Percentiles rank a stretch among this genome's conserved stretches.
Evolutionary conservation across 2,329 filamentous ascomycete species (phyloP).

Genomic region (Cladosporium sp.): DNA sequence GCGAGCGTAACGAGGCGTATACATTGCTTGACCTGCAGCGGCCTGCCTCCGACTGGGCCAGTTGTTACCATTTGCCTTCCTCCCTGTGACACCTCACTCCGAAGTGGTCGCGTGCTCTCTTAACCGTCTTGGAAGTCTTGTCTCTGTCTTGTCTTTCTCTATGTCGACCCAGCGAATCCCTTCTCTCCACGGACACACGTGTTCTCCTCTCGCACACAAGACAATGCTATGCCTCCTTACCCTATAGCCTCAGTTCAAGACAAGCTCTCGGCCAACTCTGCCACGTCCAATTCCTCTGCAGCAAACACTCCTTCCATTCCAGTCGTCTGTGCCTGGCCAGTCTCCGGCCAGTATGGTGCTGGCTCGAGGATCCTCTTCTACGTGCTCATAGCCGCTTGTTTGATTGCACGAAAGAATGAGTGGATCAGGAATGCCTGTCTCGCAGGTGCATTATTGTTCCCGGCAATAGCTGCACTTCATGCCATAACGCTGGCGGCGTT

Average conservation of each 20-base stretch:
- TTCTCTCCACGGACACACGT: background rate
- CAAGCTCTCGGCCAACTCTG: background rate
- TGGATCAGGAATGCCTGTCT: conserved; percentile 65
- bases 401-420: conserved; percentile 61
- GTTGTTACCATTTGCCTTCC: background rate
- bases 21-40: background rate
- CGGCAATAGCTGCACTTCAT: conserved; percentile 64
- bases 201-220: background rate
- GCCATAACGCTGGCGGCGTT: conserved; percentile 60
- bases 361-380: conserved; percentile 62
- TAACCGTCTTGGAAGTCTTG: conserved; percentile 1
- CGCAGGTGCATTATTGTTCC: conserved; percentile 62
- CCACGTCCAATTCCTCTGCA: background rate
- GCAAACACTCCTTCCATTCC: conserved; percentile 32
- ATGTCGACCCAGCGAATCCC: background rate
- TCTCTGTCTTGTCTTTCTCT: background rate
- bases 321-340: conserved; percentile 59
- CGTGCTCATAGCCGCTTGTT: conserved; percentile 61
- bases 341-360: conserved; percentile 59
- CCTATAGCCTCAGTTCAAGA: background rate
- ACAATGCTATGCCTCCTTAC: background rate
- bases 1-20: background rate
- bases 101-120: background rate
- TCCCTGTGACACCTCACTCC: background rate
- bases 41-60: conserved; percentile 1